Base-by-base conservation (phyloP, 345 rosid genomes). In the Xanthoceras sorbifolium region DNA sequence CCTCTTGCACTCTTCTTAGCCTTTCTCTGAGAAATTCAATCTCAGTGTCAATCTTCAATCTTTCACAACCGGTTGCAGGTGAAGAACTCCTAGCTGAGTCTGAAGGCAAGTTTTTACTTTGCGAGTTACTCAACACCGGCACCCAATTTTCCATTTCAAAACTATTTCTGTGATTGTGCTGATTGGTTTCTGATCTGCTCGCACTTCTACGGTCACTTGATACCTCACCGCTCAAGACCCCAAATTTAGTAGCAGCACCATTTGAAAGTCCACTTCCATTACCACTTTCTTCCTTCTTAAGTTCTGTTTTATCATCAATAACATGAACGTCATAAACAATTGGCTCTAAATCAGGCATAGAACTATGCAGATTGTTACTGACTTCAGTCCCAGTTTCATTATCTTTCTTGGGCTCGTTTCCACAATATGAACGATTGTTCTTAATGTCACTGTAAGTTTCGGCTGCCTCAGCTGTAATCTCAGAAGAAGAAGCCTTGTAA, bases 271-370 rank as follows among this genome's bases (percentile, higher is more conserved):
- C 74, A 52, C 74, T 77, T 67, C 75, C 81, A 18, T 71, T 78
- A 72, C 50, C 71, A 57, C 22, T 73, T 18, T 75, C 77, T 79
- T 71, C 82, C 71, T 55, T 46, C 11, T 15, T 15, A 67, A 36
- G 1, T 57, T 79, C 76, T 46, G 29, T 72, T 31, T 84, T 74
- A 79, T 91, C 92, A 70, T 90, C 91, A 77, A 92, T 76, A 31
- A 89, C 90, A 80, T 88, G 92, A 80, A 92, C 92, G 88, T 93
- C 96, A 60, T 85, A 86, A 68, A 93, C 83, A 78, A 85, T 80
- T 29, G 91, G 88, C 76, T 85, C 86, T 36, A 67, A 61, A 31
- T 86, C 94, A 68, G 42, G 79, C 12, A 63, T 52, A 17, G 81
- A 69, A 74, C 69, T 28, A 0, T 32, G 62, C 18, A 68, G 71